phyloP scores from a whole-genome alignment of 345 rosid species.

The Eucalyptus erythrocorys region DNA sequence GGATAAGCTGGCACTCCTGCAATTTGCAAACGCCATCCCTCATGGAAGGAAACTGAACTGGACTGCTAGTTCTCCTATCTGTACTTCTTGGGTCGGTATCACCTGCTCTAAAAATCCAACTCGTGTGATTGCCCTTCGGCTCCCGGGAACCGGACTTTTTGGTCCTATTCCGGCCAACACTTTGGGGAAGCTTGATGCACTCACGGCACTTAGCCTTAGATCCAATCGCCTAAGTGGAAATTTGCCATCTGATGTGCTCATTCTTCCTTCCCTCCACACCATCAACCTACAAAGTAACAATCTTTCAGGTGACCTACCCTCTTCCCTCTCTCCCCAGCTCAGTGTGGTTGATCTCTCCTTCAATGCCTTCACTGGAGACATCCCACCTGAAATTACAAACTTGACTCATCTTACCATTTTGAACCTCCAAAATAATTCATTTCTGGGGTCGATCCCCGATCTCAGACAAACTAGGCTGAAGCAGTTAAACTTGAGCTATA shows the following conservation, averaged over 20 bases:
- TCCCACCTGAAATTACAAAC: conserved; percentile 43
- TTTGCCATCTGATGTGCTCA: conserved; percentile 64
- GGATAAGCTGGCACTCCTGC: conserved; percentile 69
- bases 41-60: conserved; percentile 79
- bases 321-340: conserved; percentile 35
- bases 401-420: conserved; percentile 43
- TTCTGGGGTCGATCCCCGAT: conserved; percentile 51
- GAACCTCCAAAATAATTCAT: conserved; percentile 61
- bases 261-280: conserved; percentile 58
- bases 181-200: conserved; percentile 64
- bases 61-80: conserved; percentile 35
- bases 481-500: conserved; percentile 67
- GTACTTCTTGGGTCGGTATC: conserved; percentile 75
- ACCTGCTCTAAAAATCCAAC: conserved; percentile 38
- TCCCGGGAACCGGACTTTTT: conserved; percentile 68
- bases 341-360: conserved; percentile 61
- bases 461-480: conserved; percentile 35
- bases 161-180: conserved; percentile 81
- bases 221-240: conserved; percentile 54
- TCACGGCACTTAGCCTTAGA: conserved; percentile 63
- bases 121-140: conserved; percentile 57
- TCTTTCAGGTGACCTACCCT: conserved; percentile 67
- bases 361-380: conserved; percentile 55
- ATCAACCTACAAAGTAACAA: conserved; percentile 70
- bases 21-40: conserved; percentile 56